Conservation (phyloP, 2,329 filamentous ascomycete genomes). For the Ophiostoma himal-ulmi region DNA sequence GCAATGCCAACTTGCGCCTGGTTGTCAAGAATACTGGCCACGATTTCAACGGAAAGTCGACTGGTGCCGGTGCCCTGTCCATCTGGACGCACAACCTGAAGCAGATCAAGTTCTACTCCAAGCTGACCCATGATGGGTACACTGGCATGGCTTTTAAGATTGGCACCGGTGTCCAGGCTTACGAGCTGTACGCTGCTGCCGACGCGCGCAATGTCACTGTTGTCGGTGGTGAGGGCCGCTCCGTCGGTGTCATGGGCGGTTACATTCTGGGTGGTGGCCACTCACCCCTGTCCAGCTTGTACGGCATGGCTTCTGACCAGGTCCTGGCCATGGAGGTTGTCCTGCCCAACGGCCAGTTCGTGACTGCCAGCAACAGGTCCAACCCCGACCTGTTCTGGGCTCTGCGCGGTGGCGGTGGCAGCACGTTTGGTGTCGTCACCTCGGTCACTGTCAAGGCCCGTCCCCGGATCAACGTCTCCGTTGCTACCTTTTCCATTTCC, state of each 20-base stretch:
- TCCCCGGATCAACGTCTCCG: conserved; percentile 26
- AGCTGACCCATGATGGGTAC: conserved; percentile 31
- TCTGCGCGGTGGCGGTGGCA: conserved; percentile 41
- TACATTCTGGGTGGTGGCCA: conserved; percentile 49
- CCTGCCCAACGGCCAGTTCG: conserved; percentile 40
- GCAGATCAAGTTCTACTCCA: conserved; percentile 43
- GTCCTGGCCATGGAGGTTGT: conserved; percentile 45
- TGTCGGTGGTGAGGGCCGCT: conserved; percentile 43
- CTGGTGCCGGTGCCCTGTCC: conserved; percentile 36
- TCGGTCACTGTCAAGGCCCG: conserved; percentile 27
- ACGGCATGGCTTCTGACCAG: conserved; percentile 47
- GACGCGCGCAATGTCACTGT: conserved; percentile 42
- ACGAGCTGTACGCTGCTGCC: conserved; percentile 48
- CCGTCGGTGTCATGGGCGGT: conserved; percentile 47
- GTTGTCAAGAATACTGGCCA: conserved; percentile 50
- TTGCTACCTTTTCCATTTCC: conserved; percentile 28
- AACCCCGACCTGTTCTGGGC: conserved; percentile 55
- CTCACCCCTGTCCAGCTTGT: conserved; percentile 45
- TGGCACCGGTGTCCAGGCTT: conserved; percentile 46
- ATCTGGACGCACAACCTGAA: conserved; percentile 34
- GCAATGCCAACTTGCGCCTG: conserved; percentile 43
- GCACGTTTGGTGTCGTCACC: conserved; percentile 37
- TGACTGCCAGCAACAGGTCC: conserved; percentile 39
- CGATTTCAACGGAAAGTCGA: conserved; percentile 41
- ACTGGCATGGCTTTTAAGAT: conserved; percentile 34